phyloP scores from a whole-genome alignment of 805 yeast species.

The Clavispora santaluciae region DNA sequence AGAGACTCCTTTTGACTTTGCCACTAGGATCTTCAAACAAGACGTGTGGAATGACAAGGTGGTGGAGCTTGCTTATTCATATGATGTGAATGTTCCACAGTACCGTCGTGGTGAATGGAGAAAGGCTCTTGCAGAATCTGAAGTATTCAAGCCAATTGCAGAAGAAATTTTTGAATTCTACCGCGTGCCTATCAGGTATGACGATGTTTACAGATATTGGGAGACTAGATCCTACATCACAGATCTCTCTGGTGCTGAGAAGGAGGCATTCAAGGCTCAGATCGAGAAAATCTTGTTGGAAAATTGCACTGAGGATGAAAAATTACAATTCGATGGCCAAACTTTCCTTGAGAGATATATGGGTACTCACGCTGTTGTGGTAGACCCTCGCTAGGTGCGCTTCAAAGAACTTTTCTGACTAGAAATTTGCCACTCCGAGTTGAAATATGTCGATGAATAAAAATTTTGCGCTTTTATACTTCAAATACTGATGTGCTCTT shows the following conservation, averaged over 20 bases:
- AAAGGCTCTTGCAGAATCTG: constrained; percentile 22
- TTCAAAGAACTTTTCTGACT: background rate
- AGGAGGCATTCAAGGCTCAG: constrained; percentile 22
- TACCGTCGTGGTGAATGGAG: constrained; percentile 49
- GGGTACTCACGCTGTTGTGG: constrained; percentile 1
- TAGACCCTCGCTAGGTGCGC: background rate
- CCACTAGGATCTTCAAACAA: constrained; percentile 14
- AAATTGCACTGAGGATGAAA: constrained; percentile 11
- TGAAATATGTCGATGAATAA: too few relatives aligned
- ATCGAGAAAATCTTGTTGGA: background rate
- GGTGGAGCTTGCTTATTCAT: constrained; percentile 28
- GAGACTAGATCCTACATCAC: constrained; percentile 53
- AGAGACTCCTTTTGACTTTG: constrained; percentile 3
- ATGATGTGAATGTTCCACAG: constrained; percentile 50
- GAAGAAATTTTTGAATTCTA: constrained; percentile 30
- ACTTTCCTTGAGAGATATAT: background rate
- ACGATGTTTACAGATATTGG: constrained; percentile 47
- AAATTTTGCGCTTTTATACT: too few relatives aligned
- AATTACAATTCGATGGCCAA: constrained; percentile 4
- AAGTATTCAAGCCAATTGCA: constrained; percentile 29
- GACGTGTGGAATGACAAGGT: constrained; percentile 36
- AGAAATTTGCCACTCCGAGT: background rate
- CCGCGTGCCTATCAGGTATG: constrained; percentile 26
- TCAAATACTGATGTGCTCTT: too few relatives aligned
- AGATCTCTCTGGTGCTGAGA: constrained; percentile 33